phyloP scores from a whole-genome alignment of 179 eudicot genomes.

The Beta corolliflora region DNA sequence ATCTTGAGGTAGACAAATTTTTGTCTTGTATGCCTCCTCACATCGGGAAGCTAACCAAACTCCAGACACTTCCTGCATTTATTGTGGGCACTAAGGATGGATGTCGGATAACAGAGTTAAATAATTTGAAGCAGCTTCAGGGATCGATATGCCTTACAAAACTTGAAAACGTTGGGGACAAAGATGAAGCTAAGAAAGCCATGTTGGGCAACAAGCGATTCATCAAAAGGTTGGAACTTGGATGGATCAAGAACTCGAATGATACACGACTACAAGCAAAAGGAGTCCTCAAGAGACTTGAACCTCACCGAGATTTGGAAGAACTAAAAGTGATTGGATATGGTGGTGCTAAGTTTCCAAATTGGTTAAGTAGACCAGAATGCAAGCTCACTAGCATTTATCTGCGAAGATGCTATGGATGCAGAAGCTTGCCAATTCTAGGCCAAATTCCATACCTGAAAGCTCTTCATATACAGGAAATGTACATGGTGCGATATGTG shows the following conservation, averaged over 20 bases:
- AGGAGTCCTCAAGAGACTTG: neutral
- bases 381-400: neutral
- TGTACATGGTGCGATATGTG: neutral
- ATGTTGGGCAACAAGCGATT: constrained; percentile 5
- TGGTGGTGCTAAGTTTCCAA: neutral
- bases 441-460: neutral
- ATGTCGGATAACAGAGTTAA: constrained; percentile 15
- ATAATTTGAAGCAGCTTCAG: constrained; percentile 12
- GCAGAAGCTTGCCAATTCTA: neutral
- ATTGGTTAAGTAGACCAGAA: neutral
- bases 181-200: constrained; percentile 22
- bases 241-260: neutral
- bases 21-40: constrained; percentile 27
- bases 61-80: constrained; percentile 29
- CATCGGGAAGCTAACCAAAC: constrained; percentile 31
- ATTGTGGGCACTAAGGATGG: constrained; percentile 23
- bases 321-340: neutral
- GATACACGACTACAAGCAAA: neutral
- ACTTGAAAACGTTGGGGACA: constrained; percentile 23
- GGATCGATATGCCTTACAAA: constrained; percentile 17
- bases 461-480: neutral
- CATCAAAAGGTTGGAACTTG: constrained; percentile 20
- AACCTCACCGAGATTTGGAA: neutral
- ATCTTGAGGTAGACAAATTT: constrained; percentile 24
- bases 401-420: neutral